Evolutionary conservation across 345 rosid species (phyloP).

Genomic region (Mangifera indica): DNA sequence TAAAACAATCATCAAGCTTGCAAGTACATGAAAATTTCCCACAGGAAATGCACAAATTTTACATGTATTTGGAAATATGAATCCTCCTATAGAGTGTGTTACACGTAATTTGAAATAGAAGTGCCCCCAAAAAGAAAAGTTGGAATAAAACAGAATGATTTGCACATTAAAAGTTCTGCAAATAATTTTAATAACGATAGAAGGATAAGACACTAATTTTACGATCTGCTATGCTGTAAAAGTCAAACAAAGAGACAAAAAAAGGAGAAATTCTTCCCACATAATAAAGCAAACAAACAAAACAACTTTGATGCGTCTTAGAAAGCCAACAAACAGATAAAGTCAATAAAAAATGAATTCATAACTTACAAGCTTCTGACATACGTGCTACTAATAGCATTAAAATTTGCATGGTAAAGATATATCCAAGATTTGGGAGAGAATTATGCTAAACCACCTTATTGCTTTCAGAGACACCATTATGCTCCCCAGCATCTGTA

Average conservation of each 20-base stretch:
- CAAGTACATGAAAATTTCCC: not conserved
- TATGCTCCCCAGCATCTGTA: slow-evolving; percentile 37
- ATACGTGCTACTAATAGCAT: not conserved
- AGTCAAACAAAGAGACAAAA: not conserved
- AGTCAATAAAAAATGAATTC: not conserved
- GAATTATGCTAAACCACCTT: slow-evolving; percentile 43
- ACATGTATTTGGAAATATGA: not conserved
- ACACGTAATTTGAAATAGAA: not conserved
- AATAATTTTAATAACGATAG: too few species aligned
- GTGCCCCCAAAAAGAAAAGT: not conserved
- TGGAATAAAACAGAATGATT: too few species aligned
- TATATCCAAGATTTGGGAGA: not conserved
- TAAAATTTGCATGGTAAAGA: not conserved
- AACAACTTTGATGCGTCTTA: not conserved
- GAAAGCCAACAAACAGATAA: not conserved
- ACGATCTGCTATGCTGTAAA: not conserved
- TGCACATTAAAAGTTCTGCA: too few species aligned
- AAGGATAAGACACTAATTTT: not conserved
- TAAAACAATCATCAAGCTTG: not conserved
- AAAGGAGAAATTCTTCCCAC: not conserved
- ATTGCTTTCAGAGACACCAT: slow-evolving; percentile 41
- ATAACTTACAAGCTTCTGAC: not conserved
- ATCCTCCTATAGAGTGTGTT: not conserved
- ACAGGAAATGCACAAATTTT: not conserved
- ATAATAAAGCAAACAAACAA: not conserved